Percentiles rank a stretch among this genome's conserved stretches.
These are phyloP conservation scores for Talaromyces sp. DNA, from an alignment of 2,329 filamentous ascomycete species.

Conservation along the genomic window DNA sequence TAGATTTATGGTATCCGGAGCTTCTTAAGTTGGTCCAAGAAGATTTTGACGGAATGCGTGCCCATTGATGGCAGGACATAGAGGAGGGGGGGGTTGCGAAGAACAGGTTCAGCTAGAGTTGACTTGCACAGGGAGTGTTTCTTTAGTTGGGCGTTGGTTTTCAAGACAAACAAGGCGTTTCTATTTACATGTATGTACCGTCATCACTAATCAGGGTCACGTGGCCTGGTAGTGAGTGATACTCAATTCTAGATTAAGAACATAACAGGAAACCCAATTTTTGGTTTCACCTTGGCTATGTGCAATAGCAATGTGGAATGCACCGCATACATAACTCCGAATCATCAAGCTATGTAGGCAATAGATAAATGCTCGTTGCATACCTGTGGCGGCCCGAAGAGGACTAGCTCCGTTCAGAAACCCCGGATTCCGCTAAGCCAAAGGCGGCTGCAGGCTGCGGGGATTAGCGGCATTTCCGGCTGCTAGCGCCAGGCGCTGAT, in stretches of 20 bases:
- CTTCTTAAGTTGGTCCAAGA: conserved; percentile 13
- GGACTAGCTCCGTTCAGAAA: not conserved
- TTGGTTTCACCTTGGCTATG: not conserved
- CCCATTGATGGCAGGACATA: not conserved
- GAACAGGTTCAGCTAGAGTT: not conserved
- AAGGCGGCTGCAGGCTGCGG: not conserved
- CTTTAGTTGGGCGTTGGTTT: not conserved
- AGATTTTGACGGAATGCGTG: not conserved
- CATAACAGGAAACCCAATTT: not conserved
- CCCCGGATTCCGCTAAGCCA: not conserved
- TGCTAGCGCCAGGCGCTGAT: not conserved
- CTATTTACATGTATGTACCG: not conserved
- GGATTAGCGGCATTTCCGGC: not conserved
- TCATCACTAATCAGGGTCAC: not conserved
- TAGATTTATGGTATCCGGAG: conserved; percentile 62
- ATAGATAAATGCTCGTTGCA: not conserved
- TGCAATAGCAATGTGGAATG: not conserved
- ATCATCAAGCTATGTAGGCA: too few species aligned
- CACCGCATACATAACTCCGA: too few species aligned
- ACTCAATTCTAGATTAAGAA: not conserved
- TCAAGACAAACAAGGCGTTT: not conserved
- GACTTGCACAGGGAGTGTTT: not conserved
- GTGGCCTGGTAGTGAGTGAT: not conserved
- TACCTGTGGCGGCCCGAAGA: not conserved
- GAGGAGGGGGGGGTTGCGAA: not conserved